Evolutionary conservation across 176 grass and related monocot genomes (phyloP), one percentile per base, ranked within the genome.

Genomic region (Thinopyrum elongatum): DNA sequence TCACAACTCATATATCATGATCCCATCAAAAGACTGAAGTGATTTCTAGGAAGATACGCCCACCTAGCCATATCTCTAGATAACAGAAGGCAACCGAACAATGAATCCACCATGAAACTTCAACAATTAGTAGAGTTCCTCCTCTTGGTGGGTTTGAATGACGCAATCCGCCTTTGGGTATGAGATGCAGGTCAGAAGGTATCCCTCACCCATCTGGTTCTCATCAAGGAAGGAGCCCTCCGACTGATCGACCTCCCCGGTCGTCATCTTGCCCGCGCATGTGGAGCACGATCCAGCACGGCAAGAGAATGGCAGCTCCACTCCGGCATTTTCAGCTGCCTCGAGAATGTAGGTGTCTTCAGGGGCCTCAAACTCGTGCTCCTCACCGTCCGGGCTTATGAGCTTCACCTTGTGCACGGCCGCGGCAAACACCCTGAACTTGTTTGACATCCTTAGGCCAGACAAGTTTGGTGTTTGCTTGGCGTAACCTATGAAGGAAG

Each of bases 281-380:
- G 91, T 93, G 65, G 88, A 93, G 82, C 91, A 93, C 1, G 88
- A 90, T 1, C 91, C 91, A 0, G 91, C 91, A 6, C 88, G 85
- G 85, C 91, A 93, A 0, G 88, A 90, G 49, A 85, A 93, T 2
- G 91, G 91, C 58, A 93, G 82, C 78, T 93, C 91, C 65, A 90
- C 59, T 19, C 91, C 91, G 4, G 91, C 85, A 21, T 13, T 82
- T 44, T 93, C 91, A 23, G 88, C 91, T 7, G 91, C 66, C 67
- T 93, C 91, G 0, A 93, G 91, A 59, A 93, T 90, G 91, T 93
- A 93, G 27, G 82, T 86, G 82, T 93, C 91, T 7, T 93, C 91
- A 44, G 91, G 91, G 6, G 91, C 91, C 22, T 90, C 91, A 33
- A 93, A 88, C 78, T 93, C 91, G 19, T 88, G 65, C 85, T 93